Evolutionary conservation across 768 basidiomycete genomes (phyloP).

Genomic region (Naganishia friedmannii): DNA sequence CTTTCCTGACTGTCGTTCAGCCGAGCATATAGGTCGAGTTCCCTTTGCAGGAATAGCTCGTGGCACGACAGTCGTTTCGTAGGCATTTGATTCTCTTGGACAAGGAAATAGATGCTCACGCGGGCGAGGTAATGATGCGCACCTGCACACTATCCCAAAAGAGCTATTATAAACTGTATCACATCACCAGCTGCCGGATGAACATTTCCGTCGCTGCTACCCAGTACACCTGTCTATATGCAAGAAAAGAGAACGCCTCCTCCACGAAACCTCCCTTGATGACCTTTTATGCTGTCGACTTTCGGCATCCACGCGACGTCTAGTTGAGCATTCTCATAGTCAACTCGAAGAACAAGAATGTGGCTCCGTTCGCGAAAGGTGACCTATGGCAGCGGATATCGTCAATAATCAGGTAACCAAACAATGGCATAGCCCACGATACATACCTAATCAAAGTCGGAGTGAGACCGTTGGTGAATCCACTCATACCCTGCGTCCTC

Average conservation of each 20-base stretch:
- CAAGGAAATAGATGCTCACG: too few relatives aligned
- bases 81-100: too few relatives aligned
- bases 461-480: constrained; percentile 84
- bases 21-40: too few relatives aligned
- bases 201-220: not conserved
- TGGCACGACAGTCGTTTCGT: too few relatives aligned
- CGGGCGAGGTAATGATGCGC: too few relatives aligned
- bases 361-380: constrained; percentile 76
- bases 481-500: constrained; percentile 74
- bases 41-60: too few relatives aligned
- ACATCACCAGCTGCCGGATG: not conserved
- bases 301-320: not conserved
- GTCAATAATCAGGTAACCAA: not conserved
- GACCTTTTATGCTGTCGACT: not conserved
- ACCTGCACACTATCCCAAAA: too few relatives aligned
- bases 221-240: constrained; percentile 5
- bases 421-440: not conserved
- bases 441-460: constrained; percentile 81
- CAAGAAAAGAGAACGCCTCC: not conserved
- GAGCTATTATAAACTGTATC: constrained; percentile 5
- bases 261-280: not conserved
- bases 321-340: constrained; percentile 62
- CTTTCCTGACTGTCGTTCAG: too few relatives aligned
- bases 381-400: not conserved
- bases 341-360: constrained; percentile 93